A percentile compares a stretch with the other conserved stretches of the same genome.
These are phyloP conservation scores for Neonectria faginata DNA, from an alignment of 2,329 filamentous ascomycete genomes.

Conservation along the genomic window DNA sequence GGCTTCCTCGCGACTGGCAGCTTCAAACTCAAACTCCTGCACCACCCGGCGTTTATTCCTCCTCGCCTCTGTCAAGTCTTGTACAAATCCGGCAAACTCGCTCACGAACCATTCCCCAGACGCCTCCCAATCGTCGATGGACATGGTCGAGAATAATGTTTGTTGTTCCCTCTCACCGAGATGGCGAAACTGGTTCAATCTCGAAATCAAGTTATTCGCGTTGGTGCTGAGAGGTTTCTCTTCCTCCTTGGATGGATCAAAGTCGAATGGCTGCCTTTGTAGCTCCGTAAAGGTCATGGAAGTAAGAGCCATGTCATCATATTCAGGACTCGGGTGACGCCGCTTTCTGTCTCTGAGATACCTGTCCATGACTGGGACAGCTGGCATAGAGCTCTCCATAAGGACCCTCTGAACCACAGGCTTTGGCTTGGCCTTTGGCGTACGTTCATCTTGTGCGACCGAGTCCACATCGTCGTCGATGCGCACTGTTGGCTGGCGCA, in stretches of 20 bases:
- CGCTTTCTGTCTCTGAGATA: conserved; percentile 53
- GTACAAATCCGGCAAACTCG: conserved; percentile 63
- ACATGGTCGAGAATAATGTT: conserved; percentile 65
- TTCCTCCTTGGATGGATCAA: conserved; percentile 62
- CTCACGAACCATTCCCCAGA: conserved; percentile 71
- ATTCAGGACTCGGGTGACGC: conserved; percentile 61
- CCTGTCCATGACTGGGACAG: conserved; percentile 31
- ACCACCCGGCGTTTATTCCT: conserved; percentile 63
- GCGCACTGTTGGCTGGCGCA: conserved; percentile 34
- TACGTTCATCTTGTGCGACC: conserved; percentile 38
- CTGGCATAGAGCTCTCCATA: conserved; percentile 42
- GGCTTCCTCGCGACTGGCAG: conserved; percentile 65
- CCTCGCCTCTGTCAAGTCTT: conserved; percentile 60
- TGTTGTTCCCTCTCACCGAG: conserved; percentile 60
- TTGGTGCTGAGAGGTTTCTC: conserved; percentile 51
- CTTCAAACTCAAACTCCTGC: conserved; percentile 65
- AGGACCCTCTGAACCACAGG: conserved; percentile 34
- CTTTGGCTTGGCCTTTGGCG: conserved; percentile 41
- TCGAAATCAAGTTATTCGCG: conserved; percentile 59
- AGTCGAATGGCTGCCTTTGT: conserved; percentile 66
- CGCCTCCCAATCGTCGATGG: conserved; percentile 68
- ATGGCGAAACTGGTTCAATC: conserved; percentile 62
- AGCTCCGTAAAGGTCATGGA: conserved; percentile 66
- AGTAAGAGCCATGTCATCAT: conserved; percentile 67
- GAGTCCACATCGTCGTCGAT: conserved; percentile 44